Base-by-base conservation (phyloP, 306 rosid species). In the Quercus agrifolia region DNA sequence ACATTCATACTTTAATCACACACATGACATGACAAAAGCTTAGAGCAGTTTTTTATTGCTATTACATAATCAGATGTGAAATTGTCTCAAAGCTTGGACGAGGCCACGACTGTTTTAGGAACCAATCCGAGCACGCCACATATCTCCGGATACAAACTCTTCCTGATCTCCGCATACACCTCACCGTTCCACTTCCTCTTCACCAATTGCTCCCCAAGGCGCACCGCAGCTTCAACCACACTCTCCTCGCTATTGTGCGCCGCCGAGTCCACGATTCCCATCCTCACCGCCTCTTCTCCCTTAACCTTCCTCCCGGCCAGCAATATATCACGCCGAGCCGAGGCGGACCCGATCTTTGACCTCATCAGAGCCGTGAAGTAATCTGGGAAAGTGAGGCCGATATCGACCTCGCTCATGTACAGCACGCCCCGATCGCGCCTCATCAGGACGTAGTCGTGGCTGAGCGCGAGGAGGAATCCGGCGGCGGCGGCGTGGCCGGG, bases 381-480 rank as follows among this genome's bases (percentile, higher is more conserved):
- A 28, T 87, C 97, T 27, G 92, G 93, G 6, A 91, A 17, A 15
- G 91, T 82, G 46, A 93, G 66, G 7, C 75, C 92, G 0, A 91
- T 15, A 54, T 93, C 80, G 56, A 93, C 83, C 89, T 93, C 96
- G 75, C 90, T 88, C 93, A 91, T 91, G 86, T 86, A 91, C 59
- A 93, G 80, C 56, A 93, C 94, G 0, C 92, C 97, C 54, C 78
- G 51, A 21, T 90, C 93, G 30, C 81, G 49, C 67, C 93, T 81
- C 98, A 91, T 88, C 1, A 87, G 19, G 68, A 93, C 12, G 81
- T 91, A 88, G 63, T 91, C 98, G 78, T 93, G 97, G 74, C 91
- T 3, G 11, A 86, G 73, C 12, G 97, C 93, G 0, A 91, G 62
- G 0, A 87, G 0, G 81, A 93, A 74, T 0, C 98, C 94, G 1